Percentiles rank a stretch among this genome's conserved stretches.
Evolutionary conservation across 106 monocot genomes (phyloP).

Genomic region (Allium cepa): DNA sequence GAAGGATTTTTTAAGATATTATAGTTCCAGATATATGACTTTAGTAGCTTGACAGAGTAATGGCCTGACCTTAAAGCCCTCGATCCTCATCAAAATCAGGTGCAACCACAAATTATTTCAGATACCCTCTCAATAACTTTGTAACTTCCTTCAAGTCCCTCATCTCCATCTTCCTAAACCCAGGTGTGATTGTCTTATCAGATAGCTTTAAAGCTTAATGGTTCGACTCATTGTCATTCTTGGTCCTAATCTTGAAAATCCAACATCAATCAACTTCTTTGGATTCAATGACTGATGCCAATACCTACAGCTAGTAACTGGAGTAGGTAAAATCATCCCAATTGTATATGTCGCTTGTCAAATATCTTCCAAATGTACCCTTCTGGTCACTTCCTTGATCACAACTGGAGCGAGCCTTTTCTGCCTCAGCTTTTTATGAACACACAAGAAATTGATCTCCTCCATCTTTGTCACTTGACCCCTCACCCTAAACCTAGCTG

Average conservation of each 20-base stretch:
- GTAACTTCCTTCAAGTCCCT: conserved; percentile 63
- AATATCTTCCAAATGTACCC: too few species aligned
- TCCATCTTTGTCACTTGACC: conserved; percentile 50
- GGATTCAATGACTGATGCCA: too few species aligned
- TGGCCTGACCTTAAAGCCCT: too few species aligned
- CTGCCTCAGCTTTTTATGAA: too few species aligned
- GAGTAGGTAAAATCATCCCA: conserved; percentile 68
- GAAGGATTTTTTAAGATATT: too few species aligned
- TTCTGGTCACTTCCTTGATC: too few species aligned
- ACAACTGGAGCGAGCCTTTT: too few species aligned
- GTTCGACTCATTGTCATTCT: too few species aligned
- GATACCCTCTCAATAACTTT: conserved; percentile 45
- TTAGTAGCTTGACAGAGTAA: too few species aligned
- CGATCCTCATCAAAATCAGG: conserved; percentile 61
- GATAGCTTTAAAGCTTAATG: conserved; percentile 61
- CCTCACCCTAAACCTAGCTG: conserved; percentile 54
- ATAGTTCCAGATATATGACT: too few species aligned
- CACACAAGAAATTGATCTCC: conserved; percentile 76
- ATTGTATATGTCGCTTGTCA: conserved; percentile 84
- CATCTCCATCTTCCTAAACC: conserved; percentile 72
- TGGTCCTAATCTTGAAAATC: too few species aligned
- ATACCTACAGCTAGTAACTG: conserved; percentile 53
- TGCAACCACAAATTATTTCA: conserved; percentile 47
- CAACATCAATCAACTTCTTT: too few species aligned
- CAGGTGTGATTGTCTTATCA: conserved; percentile 33